Evolutionary conservation across 2,329 filamentous ascomycete genomes (phyloP).

Genomic region (Aspergillus ibericus): DNA sequence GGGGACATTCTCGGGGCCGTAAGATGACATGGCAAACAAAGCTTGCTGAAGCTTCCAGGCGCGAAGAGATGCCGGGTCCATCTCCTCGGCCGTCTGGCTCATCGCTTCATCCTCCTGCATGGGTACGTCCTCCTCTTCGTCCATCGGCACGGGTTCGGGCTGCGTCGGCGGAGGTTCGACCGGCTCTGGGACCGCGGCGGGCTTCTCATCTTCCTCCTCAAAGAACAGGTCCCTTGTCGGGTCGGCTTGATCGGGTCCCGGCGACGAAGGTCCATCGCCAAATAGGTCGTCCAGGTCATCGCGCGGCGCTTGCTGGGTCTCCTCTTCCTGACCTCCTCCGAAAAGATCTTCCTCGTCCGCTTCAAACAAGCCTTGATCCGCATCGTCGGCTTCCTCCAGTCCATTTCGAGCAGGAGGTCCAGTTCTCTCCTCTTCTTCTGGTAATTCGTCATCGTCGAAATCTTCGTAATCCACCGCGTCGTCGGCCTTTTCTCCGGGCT

Average conservation of each 20-base stretch:
- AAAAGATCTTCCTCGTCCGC: conserved; percentile 43
- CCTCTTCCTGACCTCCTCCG: conserved; percentile 24
- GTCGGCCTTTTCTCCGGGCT: conserved; percentile 74
- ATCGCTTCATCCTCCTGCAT: conserved; percentile 30
- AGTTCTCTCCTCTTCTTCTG: conserved; percentile 55
- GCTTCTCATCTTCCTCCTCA: conserved; percentile 29
- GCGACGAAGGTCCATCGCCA: conserved; percentile 45
- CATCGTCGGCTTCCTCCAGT: conserved; percentile 56
- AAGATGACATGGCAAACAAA: conserved; percentile 48
- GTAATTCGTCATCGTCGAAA: conserved; percentile 86
- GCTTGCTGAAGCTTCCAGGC: conserved; percentile 49
- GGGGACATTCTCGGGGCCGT: conserved; percentile 61
- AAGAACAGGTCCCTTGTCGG: conserved; percentile 34
- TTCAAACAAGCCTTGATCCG: conserved; percentile 27
- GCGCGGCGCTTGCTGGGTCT: conserved; percentile 24
- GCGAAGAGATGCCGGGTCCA: conserved; percentile 43
- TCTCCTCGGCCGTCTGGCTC: conserved; percentile 35
- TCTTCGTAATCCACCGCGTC: conserved; percentile 90
- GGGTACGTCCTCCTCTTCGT: conserved; percentile 28
- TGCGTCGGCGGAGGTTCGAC: not conserved
- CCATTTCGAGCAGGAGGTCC: conserved; percentile 41
- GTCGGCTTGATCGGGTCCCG: conserved; percentile 32
- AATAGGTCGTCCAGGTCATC: conserved; percentile 52
- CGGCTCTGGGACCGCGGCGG: not conserved
- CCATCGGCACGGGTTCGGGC: conserved; percentile 25